Base-by-base conservation (phyloP, 345 rosid species). In the Lepidium sativum region DNA sequence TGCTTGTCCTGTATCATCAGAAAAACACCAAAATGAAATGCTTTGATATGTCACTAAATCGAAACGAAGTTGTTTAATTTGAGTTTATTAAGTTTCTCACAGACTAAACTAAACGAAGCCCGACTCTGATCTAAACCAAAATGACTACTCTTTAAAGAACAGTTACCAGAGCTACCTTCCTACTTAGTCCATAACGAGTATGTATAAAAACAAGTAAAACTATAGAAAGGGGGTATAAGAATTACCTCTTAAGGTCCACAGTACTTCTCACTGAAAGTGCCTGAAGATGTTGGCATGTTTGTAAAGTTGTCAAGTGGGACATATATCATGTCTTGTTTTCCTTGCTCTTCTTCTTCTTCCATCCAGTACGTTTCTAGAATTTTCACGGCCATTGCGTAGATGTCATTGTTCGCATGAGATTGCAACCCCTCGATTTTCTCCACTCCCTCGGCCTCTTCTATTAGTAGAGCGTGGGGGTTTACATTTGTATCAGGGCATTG, bases 341-440 rank as follows among this genome's bases (percentile, higher is more conserved):
- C 63, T 44, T 82, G 84, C 10, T 67, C 72, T 25, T 70, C 76
- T 34, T 66, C 67, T 39, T 72, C 80, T 38, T 76, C 77, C 42
- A 76, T 12, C 91, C 87, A 85, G 67, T 81, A 82, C 34, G 91
- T 77, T 76, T 85, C 84, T 0, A 85, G 84, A 77, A 85, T 53
- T 66, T 67, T 78, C 70, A 69, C 73, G 15, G 75, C 70, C 34
- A 33, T 76, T 16, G 67, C 66, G 50, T 73, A 79, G 14, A 79
- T 79, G 39, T 76, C 66, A 12, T 54, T 65, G 45, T 73, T 76
- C 54, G 70, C 80, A 53, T 79, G 82, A 63, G 71, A 62, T 69
- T 83, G 91, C 51, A 85, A 72, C 65, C 80, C 70, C 55, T 85
- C 85, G 8, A 82, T 76, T 67, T 82, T 85, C 52, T 81, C 81